Conservation (phyloP, 148 eudicot species). For the Rhododendron williamsianum region DNA sequence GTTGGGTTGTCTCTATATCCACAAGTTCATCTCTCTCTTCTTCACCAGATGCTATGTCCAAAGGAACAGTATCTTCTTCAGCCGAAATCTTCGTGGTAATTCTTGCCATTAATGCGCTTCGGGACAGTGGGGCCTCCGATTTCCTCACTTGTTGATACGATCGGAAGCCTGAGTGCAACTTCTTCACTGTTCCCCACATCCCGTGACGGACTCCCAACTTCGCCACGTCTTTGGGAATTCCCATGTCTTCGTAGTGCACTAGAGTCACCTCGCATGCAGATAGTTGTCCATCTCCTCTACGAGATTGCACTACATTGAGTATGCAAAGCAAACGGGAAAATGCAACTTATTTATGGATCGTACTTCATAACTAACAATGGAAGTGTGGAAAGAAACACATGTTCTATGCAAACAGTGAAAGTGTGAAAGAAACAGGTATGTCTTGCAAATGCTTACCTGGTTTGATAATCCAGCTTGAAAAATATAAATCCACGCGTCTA, state of each 20-base stretch:
- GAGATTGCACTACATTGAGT: constrained; percentile 61
- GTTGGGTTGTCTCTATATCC: constrained; percentile 11
- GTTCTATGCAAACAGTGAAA: neutral
- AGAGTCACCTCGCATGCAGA: constrained; percentile 86
- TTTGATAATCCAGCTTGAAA: constrained; percentile 90
- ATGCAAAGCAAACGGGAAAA: neutral
- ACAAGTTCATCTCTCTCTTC: constrained; percentile 22
- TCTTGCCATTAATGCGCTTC: constrained; percentile 66
- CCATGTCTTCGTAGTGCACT: constrained; percentile 92
- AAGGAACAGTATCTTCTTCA: constrained; percentile 21
- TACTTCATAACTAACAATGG: neutral
- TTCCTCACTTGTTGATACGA: constrained; percentile 66
- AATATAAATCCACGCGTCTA: constrained; percentile 86
- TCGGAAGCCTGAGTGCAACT: constrained; percentile 79
- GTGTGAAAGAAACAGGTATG: neutral
- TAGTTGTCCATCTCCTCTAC: constrained; percentile 68
- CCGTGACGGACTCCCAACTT: constrained; percentile 90
- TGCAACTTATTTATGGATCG: neutral
- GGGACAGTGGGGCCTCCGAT: constrained; percentile 46
- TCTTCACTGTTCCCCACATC: constrained; percentile 99
- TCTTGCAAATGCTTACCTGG: constrained; percentile 49
- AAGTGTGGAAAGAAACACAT: neutral
- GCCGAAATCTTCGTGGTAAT: constrained; percentile 55
- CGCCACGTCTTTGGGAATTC: constrained; percentile 92
- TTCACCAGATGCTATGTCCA: constrained; percentile 25